Base-by-base conservation (phyloP, 2,329 filamentous ascomycete genomes). In the Achaetomium macrosporum region DNA sequence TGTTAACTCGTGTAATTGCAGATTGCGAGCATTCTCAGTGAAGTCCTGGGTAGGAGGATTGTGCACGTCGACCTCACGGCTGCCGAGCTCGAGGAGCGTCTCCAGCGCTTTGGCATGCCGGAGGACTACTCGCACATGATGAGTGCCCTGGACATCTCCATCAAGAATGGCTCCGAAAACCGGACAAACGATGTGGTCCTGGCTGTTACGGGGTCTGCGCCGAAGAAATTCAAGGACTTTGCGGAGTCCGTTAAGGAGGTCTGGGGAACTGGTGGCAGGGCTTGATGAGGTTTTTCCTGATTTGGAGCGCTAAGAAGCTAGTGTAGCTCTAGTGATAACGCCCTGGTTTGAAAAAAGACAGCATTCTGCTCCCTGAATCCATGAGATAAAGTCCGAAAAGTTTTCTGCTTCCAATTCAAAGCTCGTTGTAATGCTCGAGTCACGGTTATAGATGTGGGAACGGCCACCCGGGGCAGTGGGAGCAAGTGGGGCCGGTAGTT, bases 141-240 rank as follows among this genome's bases (percentile, higher is more conserved):
- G 52, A 64, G 64, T 7, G 56, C 46, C 2, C 54, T 73, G 60
- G 70, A 72, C 37, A 63, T 59, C 3, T 51, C 53, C 2, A 67
- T 71, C 56, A 66, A 64, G 50, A 59, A 65, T 30, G 68, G 70
- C 1, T 56, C 60, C 10, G 71, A 73, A 61, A 63, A 70, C 16
- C 61, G 65, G 20, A 63, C 63, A 9, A 69, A 68, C 50, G 66
- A 69, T 43, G 63, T 64, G 16, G 63, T 73, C 2, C 46, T 65
- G 17, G 59, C 56, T 2, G 52, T 71, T 30, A 72, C 69, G 8
- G 69, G 71, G 0, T 56, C 57, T 16, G 56, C 59, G 17, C 69
- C 71, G 5, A 63, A 49, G 42, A 56, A 35, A 17, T 71, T 71
- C 16, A 47, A 57, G 25, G 62, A 67, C 2, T 66, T 64, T 50